phyloP scores from a whole-genome alignment of 176 grass and related monocot genomes.

The Cenchrus purpureus region DNA sequence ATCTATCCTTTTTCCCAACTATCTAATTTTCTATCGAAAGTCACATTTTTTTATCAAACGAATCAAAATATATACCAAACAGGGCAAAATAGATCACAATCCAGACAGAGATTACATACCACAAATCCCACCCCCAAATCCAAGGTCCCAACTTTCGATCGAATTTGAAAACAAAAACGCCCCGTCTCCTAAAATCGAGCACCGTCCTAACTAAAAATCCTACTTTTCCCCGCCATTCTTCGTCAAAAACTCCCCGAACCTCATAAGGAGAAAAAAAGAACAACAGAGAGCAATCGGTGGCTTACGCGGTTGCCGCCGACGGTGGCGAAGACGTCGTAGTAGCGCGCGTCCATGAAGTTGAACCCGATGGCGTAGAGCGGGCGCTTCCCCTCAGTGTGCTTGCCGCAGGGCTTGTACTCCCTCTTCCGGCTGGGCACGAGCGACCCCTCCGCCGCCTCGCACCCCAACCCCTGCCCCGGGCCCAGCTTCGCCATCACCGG shows the following conservation, averaged over 20 bases:
- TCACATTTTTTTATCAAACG: not conserved
- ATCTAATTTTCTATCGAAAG: constrained; percentile 5
- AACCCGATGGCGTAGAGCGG: constrained; percentile 91
- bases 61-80: not conserved
- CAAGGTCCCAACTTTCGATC: not conserved
- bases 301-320: constrained; percentile 72
- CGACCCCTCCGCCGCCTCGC: constrained; percentile 68
- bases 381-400: constrained; percentile 73
- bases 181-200: not conserved
- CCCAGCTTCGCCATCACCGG: constrained; percentile 54
- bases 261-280: not conserved
- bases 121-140: not conserved
- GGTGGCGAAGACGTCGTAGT: constrained; percentile 88
- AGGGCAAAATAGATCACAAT: not conserved
- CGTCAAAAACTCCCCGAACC: not conserved
- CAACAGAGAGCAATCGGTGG: not conserved
- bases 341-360: constrained; percentile 87
- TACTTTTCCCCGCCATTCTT: not conserved
- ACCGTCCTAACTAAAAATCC: not conserved
- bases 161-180: not conserved
- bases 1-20: not conserved
- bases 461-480: constrained; percentile 55
- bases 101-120: not conserved
- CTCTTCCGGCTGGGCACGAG: constrained; percentile 59
- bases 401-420: constrained; percentile 78